Evolutionary conservation across 176 grass and related monocot species (phyloP), one percentile per base, ranked within the genome.

Genomic region (Guadua angustifolia): DNA sequence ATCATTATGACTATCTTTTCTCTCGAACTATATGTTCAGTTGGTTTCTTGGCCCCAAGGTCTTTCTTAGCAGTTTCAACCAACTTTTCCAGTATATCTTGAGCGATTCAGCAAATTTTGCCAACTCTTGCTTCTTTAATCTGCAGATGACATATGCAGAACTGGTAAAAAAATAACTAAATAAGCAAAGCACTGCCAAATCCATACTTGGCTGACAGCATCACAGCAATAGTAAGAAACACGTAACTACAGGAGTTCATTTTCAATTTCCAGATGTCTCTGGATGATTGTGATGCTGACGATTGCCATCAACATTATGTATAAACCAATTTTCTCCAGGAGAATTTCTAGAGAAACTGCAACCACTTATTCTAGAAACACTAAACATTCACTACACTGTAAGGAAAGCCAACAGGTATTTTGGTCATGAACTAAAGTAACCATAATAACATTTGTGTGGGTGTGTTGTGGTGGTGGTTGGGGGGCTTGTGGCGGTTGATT

Each of bases 1-100:
- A 98, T 68, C 29, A 86, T 89, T 85, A 98, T 88, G n/a, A 92
- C 72, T 1, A 98, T 87, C 25, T 92, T 95, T 74, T 82, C 75
- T 82, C 89, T 92, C 11, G 21, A 88, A 92, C 42, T 67, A 88
- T 82, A 79, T 75, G 64, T 83, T 86, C 75, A 75, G 73, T 14
- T 55, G 69, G 16, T 74, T 79, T 84, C 66, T 74, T 81, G 13
- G 51, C 55, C 9, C 42, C 77, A 75, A 90, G 51, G 50, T 92
- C 82, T 64, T 52, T 57, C 68, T 79, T 83, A n/a, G 66, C 83
- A 78, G 15, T 82, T 88, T 92, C 85, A 66, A 78, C 80, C 24
- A 94, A 29, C 57, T 87, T 85, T 24, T 90, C 62, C 61, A 92
- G 64, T 53, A 78, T 50, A 83, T 92, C 78, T 29, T 90, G 53